Evolutionary conservation across 108 stramenopile genomes (phyloP).

Genomic region (Discostella pseudostelligera): DNA sequence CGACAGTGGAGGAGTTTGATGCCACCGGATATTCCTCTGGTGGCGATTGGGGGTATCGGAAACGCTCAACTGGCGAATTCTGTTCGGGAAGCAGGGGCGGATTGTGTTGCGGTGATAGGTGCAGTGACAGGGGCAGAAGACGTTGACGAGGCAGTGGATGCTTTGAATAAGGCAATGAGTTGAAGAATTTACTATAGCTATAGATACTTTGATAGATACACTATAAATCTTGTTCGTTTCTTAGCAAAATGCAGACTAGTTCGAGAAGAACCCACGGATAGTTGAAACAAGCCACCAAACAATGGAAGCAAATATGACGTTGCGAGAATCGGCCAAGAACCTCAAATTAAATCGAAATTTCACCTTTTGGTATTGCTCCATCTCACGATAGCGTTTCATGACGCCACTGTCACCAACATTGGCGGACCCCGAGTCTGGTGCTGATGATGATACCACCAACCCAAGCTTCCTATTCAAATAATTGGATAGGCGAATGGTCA

Average conservation of each 20-base stretch:
- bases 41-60: conserved; percentile 89
- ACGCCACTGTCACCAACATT: conserved; percentile 15
- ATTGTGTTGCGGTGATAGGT: conserved; percentile 88
- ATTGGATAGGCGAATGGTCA: conserved; percentile 47
- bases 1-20: conserved; percentile 82
- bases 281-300: not conserved
- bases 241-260: too few relatives aligned
- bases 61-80: conserved; percentile 57
- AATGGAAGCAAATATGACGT: not conserved
- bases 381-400: conserved; percentile 33
- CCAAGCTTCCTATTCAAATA: conserved; percentile 58
- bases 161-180: conserved; percentile 64
- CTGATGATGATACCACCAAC: conserved; percentile 10
- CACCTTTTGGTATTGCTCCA: conserved; percentile 38
- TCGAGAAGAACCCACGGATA: not conserved
- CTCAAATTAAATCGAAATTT: conserved; percentile 74
- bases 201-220: not conserved
- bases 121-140: conserved; percentile 80
- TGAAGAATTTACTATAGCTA: conserved; percentile 4
- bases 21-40: conserved; percentile 70
- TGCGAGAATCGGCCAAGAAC: conserved; percentile 63
- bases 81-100: conserved; percentile 79
- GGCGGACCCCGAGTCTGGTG: not conserved
- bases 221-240: not conserved
- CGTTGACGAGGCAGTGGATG: conserved; percentile 44